Evolutionary conservation across 495 filamentous ascomycete genomes (phyloP).

Genomic region (Delitschia confertaspora): DNA sequence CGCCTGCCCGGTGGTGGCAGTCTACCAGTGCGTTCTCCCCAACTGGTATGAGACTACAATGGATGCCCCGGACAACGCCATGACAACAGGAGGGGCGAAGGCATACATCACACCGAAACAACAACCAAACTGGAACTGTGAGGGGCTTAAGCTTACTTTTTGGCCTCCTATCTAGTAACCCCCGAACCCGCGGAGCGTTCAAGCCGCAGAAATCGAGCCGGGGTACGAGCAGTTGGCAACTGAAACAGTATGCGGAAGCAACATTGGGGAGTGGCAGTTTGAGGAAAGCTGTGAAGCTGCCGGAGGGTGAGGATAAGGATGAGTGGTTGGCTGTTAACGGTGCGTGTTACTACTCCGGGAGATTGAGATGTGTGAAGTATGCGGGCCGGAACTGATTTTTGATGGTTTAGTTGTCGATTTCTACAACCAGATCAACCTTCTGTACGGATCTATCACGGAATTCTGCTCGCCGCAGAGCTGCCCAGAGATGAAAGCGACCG

Average conservation of each 20-base stretch:
- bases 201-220: slow-evolving; percentile 79
- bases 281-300: slow-evolving; percentile 90
- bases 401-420: slow-evolving; percentile 78
- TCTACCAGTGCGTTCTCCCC: slow-evolving; percentile 5
- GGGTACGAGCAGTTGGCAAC: slow-evolving; percentile 88
- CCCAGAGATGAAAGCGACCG: slow-evolving; percentile 98
- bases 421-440: slow-evolving; percentile 98
- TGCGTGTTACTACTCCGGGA: slow-evolving; percentile 35
- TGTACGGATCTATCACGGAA: slow-evolving; percentile 97
- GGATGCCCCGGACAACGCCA: slow-evolving; percentile 8
- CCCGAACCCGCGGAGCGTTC: slow-evolving; percentile 75
- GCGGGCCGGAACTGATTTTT: too few species aligned
- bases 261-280: slow-evolving; percentile 91
- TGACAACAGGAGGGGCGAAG: background rate
- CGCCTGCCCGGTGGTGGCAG: slow-evolving; percentile 13
- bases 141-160: slow-evolving; percentile 35
- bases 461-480: slow-evolving; percentile 96
- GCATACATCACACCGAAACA: background rate
- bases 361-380: background rate
- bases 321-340: slow-evolving; percentile 97
- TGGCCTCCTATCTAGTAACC: slow-evolving; percentile 54
- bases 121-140: slow-evolving; percentile 6
- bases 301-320: slow-evolving; percentile 92
- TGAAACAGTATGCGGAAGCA: slow-evolving; percentile 95
- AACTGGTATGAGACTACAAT: slow-evolving; percentile 1